Base-by-base conservation (phyloP, 2,329 filamentous ascomycete species). In the Lasiodiplodia hormozganensis region DNA sequence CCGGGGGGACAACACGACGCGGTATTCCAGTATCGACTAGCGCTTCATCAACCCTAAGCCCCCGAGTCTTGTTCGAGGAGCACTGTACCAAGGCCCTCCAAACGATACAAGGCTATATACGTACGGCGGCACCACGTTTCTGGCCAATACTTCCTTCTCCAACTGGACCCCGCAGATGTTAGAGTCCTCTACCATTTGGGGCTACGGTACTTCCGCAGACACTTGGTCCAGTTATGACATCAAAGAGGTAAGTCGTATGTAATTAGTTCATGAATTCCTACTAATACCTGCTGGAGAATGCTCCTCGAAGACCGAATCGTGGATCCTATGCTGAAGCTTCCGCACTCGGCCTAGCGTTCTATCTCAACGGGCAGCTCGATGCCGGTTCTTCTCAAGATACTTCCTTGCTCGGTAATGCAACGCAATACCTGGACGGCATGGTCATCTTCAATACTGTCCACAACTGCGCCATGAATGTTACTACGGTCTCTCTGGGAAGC, bases 301-400 rank as follows among this genome's bases (percentile, higher is more conserved):
- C 10, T 28, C 58, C 58, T 5, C 58, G 38, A 3, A 38, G 72
- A 31, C 78, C 79, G 21, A 79, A 76, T 58, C 76, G 77, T 68
- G 80, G 80, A 25, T 74, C 77, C 23, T 77, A 71, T 62, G 74
- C 80, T 21, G 80, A 82, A 69, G 78, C 78, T 12, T 73, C 75
- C 31, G 76, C 79, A 49, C 76, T 75, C 43, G 75, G 77, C 11
- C 70, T 81, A 2, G 79, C 72, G 2, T 82, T 82, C 64, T 82
- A 79, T 68, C 72, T 82, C 16, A 80, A 81, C 68, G 80, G 80
- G 1, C 74, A 78, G 52, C 16, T 81, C 47, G 78, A 83, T 58
- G 73, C 72, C 58, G 80, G 80, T 8, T 79, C 62, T 76, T 11
- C 73, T 73, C 54, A n/a, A 36, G 75, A 65, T 67, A 28, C 25